Percentiles rank a stretch among this genome's conserved stretches.
phyloP scores from a whole-genome alignment of 441 rosid species.

The Erodium trifolium region DNA sequence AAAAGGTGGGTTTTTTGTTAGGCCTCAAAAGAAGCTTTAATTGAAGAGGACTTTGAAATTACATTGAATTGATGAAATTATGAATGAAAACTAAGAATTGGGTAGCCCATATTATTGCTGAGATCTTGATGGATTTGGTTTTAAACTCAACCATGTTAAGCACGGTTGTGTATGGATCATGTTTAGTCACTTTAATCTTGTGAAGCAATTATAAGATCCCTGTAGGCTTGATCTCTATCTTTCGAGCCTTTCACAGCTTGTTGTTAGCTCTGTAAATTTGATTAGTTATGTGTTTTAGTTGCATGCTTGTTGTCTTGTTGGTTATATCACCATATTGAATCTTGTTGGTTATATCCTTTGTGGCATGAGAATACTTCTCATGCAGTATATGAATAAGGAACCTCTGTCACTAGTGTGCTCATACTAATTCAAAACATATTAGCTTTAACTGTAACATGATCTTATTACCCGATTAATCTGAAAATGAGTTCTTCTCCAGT shows the following conservation, averaged over 20 bases:
- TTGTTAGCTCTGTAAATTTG: background rate
- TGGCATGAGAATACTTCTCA: no score
- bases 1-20: background rate
- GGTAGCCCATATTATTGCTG: background rate
- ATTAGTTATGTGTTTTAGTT: no score
- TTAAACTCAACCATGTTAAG: background rate
- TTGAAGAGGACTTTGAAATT: background rate
- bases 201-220: background rate
- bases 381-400: no score
- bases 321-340: background rate
- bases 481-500: background rate
- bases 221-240: background rate
- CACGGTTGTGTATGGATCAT: background rate
- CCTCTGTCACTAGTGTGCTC: no score
- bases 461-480: background rate
- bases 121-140: constrained; percentile 3
- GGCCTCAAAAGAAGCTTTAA: background rate
- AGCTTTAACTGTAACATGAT: background rate
- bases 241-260: background rate
- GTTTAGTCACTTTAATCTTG: background rate
- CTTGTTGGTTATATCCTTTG: background rate
- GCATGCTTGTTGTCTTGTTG: background rate
- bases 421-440: no score
- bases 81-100: background rate
- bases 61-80: background rate